Evolutionary conservation across 495 filamentous ascomycete species (phyloP).

Genomic region (Ramalina intermedia): DNA sequence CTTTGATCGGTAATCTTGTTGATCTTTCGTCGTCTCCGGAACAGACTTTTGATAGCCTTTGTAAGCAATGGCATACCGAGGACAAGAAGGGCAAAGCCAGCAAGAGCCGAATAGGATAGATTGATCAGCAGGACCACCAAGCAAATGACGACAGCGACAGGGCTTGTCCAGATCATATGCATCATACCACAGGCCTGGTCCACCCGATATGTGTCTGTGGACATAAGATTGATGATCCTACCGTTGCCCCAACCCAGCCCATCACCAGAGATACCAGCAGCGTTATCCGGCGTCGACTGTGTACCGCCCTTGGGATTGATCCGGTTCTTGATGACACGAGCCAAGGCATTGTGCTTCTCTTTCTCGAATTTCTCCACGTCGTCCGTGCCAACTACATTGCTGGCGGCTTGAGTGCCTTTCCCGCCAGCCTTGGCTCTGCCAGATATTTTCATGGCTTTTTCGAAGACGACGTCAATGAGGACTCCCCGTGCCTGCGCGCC

Average conservation of each 20-base stretch:
- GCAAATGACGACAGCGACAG: constrained; percentile 61
- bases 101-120: constrained; percentile 71
- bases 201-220: constrained; percentile 79
- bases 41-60: constrained; percentile 54
- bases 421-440: constrained; percentile 61
- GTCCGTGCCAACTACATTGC: constrained; percentile 12
- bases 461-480: constrained; percentile 60
- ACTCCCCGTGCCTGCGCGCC: constrained; percentile 64
- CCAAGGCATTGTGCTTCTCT: constrained; percentile 32
- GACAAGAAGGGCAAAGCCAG: constrained; percentile 72
- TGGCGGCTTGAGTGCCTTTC: constrained; percentile 28
- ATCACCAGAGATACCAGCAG: constrained; percentile 40
- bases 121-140: constrained; percentile 71
- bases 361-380: constrained; percentile 15
- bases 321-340: constrained; percentile 27
- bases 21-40: constrained; percentile 56
- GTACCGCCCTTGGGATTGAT: constrained; percentile 22
- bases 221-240: constrained; percentile 81
- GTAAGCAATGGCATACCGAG: constrained; percentile 63
- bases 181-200: constrained; percentile 77
- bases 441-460: constrained; percentile 72
- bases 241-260: constrained; percentile 83
- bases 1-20: constrained; percentile 88
- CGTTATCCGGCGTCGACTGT: constrained; percentile 18
- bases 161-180: constrained; percentile 79